Base-by-base conservation (phyloP, 2,329 filamentous ascomycete species). In the Colletotrichum melonis region DNA sequence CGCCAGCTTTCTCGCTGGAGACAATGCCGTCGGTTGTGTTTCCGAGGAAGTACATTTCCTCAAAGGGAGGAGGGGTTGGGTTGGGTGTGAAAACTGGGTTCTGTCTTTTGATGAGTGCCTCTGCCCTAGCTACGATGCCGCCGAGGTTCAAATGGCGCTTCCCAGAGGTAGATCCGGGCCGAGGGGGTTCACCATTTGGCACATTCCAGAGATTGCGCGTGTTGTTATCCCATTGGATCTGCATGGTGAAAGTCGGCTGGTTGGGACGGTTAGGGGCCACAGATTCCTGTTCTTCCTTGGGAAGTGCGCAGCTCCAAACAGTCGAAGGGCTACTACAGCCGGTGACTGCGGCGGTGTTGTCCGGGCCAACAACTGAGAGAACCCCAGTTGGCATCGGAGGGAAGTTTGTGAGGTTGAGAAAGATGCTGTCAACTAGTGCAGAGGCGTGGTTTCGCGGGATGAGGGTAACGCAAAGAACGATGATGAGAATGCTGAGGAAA, bases 321-420 rank as follows among this genome's bases (percentile, higher is more conserved):
- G 93, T 94, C 11, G 90, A 86, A 0, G 93, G 93, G 8, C 87
- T 85, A 4, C 95, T 91, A 77, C 95, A 98, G 7, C 89, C 90
- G 26, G 89, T 90, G 67, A 90, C 88, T n/a, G 90, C 84, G 2
- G 88, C 84, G 0, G 89, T 88, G 63, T 93, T 91, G 76, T 94
- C 89, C 0, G 95, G 91, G 5, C 92, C 93, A 19, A 93, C 90
- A 19, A 98, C 88, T 0, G 94, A 97, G 74, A 94, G 88, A 22
- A 96, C 88, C 0, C 95, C 96, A 0, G 94, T 96, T 1, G 94
- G 94, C 78, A 98, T 94, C 0, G 95, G 93, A 22, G 95, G 95
- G 76, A 94, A 98, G 63, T 92, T 91, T 1, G 95, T 97, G 74
- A 97, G 81, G 79, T 97, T 98, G 69, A 98, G 87, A 93, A 94